Conservation (phyloP, 2,329 filamentous ascomycete genomes). For the Pseudogymnoascus sp. region DNA sequence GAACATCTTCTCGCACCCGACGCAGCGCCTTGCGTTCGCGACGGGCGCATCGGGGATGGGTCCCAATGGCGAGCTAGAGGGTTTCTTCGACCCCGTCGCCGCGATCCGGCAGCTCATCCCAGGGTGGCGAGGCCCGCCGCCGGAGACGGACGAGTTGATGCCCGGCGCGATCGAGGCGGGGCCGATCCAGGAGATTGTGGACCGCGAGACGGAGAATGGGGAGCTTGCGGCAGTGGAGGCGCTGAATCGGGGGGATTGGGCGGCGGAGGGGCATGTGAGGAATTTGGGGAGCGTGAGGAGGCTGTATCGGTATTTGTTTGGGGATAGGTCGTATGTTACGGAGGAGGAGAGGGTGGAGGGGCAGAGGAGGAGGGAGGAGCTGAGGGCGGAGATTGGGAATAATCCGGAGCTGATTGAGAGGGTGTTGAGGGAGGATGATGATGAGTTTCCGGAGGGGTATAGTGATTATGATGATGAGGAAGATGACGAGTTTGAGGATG, state of each 20-base stretch:
- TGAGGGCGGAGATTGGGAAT: not conserved
- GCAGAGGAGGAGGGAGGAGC: not conserved
- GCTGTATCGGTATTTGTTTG: conserved; percentile 4
- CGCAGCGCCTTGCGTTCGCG: conserved; percentile 16
- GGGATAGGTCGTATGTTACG: not conserved
- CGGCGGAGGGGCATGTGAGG: conserved; percentile 17
- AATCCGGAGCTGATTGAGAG: not conserved
- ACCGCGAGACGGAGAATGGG: not conserved
- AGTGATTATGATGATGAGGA: not conserved
- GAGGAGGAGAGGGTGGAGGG: not conserved
- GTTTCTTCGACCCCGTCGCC: conserved; percentile 21
- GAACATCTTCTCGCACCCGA: conserved; percentile 24
- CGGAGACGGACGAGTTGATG: not conserved
- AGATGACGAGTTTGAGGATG: not conserved
- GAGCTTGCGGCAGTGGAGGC: conserved; percentile 1
- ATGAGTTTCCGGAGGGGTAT: not conserved
- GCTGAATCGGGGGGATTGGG: conserved; percentile 10
- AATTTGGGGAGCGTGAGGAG: not conserved
- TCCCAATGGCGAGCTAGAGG: conserved; percentile 7
- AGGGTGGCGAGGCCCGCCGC: not conserved
- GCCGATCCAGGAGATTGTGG: not conserved
- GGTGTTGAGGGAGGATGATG: not conserved
- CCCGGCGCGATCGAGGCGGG: not conserved
- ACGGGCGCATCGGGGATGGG: not conserved
- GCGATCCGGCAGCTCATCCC: conserved; percentile 21